Conservation (phyloP, 2,329 filamentous ascomycete species). For the Malbranchea zuffiana region DNA sequence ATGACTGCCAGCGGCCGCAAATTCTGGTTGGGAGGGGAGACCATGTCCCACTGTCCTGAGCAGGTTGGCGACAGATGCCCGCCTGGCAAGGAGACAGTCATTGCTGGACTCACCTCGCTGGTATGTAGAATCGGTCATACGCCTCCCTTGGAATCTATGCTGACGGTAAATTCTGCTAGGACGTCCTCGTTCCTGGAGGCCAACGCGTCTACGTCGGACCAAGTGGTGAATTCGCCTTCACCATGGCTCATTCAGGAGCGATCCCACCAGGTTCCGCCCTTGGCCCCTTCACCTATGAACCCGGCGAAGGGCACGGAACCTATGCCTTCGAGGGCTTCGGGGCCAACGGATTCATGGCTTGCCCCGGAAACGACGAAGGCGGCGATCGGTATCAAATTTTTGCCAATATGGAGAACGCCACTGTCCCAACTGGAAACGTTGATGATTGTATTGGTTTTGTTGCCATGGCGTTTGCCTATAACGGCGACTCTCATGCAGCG, state of each 20-base stretch:
- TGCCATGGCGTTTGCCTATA: conserved; percentile 25
- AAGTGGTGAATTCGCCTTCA: conserved; percentile 47
- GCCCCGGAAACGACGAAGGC: conserved; percentile 24
- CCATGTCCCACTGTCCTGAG: conserved; percentile 42
- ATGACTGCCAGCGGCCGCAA: conserved; percentile 39
- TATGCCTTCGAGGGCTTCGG: conserved; percentile 28
- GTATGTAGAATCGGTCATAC: conserved; percentile 19
- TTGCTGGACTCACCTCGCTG: conserved; percentile 30
- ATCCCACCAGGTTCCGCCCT: conserved; percentile 42
- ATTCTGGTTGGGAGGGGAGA: conserved; percentile 41
- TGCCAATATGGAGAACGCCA: conserved; percentile 30
- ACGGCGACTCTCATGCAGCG: conserved; percentile 20
- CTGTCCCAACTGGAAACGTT: conserved; percentile 30
- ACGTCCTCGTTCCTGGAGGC: conserved; percentile 50
- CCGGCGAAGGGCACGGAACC: conserved; percentile 20
- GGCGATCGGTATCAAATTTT: conserved; percentile 37
- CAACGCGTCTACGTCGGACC: conserved; percentile 50
- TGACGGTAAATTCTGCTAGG: conserved; percentile 20
- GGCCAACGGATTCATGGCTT: conserved; percentile 35
- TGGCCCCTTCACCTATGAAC: conserved; percentile 39
- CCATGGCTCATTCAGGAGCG: conserved; percentile 43
- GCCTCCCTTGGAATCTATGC: conserved; percentile 12
- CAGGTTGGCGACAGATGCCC: conserved; percentile 34
- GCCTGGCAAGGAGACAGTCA: conserved; percentile 38
- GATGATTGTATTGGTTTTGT: conserved; percentile 32